Conservation (phyloP, 2,329 filamentous ascomycete species). For the Ophiobolus disseminans region DNA sequence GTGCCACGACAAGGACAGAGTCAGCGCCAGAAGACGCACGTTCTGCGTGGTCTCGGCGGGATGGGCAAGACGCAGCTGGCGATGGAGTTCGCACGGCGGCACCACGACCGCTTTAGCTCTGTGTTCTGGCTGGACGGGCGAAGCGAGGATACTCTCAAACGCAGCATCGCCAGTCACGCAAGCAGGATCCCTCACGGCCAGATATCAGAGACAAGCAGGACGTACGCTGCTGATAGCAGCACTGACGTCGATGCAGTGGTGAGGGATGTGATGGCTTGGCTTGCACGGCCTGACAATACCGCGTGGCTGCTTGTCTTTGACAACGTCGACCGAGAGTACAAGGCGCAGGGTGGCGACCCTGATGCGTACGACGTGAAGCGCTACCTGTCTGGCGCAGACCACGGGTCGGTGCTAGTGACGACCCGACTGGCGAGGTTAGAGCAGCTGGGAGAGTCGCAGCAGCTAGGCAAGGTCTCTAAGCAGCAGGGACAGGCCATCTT, state of each 20-base stretch:
- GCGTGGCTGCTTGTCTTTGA: constrained; percentile 30
- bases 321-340: constrained; percentile 27
- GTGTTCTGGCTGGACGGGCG: constrained; percentile 32
- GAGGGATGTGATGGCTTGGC: constrained; percentile 27
- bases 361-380: constrained; percentile 22
- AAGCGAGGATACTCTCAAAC: constrained; percentile 25
- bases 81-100: constrained; percentile 29
- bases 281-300: constrained; percentile 17
- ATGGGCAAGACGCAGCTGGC: constrained; percentile 37
- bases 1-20: constrained; percentile 10
- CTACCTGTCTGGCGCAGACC: constrained; percentile 23
- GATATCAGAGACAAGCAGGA: constrained; percentile 19
- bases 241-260: constrained; percentile 18
- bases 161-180: constrained; percentile 24
- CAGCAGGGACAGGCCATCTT: constrained; percentile 25
- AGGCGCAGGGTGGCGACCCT: constrained; percentile 2
- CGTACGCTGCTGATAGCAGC: constrained; percentile 13
- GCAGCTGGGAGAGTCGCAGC: constrained; percentile 23
- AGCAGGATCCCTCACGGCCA: constrained; percentile 24
- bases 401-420: constrained; percentile 30
- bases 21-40: constrained; percentile 18
- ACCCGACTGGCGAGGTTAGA: constrained; percentile 23
- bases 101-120: constrained; percentile 24
- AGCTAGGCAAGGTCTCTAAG: constrained; percentile 17
- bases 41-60: constrained; percentile 29